Conservation (phyloP, 306 rosid genomes). For the Albizia julibrissin region DNA sequence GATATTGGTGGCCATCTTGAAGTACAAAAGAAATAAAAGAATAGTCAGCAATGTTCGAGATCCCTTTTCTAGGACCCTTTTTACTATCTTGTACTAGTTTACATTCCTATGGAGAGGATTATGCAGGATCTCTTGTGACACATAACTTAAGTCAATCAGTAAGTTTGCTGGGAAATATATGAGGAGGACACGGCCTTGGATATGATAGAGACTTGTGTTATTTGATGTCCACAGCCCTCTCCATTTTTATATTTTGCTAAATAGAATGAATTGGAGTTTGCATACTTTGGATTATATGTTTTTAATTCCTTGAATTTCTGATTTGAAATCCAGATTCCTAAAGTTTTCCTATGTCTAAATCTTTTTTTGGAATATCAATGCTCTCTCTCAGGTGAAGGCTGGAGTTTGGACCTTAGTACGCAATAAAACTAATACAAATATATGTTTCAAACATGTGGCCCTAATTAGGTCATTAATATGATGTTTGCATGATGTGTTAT, state of each 20-base stretch:
- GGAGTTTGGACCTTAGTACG: background rate
- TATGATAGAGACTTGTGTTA: background rate
- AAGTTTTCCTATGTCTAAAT: background rate
- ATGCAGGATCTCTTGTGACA: no score
- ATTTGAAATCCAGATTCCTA: background rate
- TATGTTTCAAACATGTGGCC: no score
- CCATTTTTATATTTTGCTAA: background rate
- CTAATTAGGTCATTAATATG: no score
- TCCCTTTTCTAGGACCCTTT: no score
- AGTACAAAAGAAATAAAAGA: no score
- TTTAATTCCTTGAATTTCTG: background rate
- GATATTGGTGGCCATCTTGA: no score
- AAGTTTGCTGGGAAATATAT: no score
- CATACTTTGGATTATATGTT: background rate
- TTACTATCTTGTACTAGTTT: no score
- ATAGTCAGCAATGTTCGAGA: no score
- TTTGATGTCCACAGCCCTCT: background rate
- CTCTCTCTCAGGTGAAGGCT: background rate
- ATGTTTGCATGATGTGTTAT: background rate
- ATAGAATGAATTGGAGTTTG: background rate
- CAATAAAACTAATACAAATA: no score
- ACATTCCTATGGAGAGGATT: background rate
- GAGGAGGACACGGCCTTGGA: no score
- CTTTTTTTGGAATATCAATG: background rate
- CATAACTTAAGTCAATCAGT: no score